Base-by-base conservation (phyloP, 768 basidiomycete species). In the Lactifluus echinatus region DNA sequence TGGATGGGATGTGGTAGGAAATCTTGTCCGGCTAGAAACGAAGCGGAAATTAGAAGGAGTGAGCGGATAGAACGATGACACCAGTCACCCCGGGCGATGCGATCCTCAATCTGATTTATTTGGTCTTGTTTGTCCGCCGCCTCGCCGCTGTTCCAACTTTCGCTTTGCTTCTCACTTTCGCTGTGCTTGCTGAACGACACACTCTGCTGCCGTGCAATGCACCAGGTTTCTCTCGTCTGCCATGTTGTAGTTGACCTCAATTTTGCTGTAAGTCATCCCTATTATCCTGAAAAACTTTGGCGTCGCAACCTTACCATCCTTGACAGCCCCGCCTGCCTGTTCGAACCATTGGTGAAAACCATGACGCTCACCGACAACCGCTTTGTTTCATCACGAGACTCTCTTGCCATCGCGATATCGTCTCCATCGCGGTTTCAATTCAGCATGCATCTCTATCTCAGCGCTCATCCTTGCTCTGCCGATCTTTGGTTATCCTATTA, bases 291-390 rank as follows among this genome's bases (percentile, higher is more conserved):
- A 39, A 17, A 29, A 19, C 23, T 5, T 11, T 51, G 12, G 6
- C 37, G 17, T 17, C 29, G 11, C 7, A 1, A 15, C 23, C 45
- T 53, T 48, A 50, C 45, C 51, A 15, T 47, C 24, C 12, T 37
- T 21, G 17, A 49, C 47, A 29, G 57, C 52, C 53, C 52, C 19
- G 33, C 57, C 54, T 43, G 52, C 48, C 19, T 34, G 53, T 59
- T 55, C 57, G 57, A 55, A 59, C 54, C 53, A 54, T 44, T 59
- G 57, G 57, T 59, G 40, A 53, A 55, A 50, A 49, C 58, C 58
- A 59, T 59, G 58, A 59, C 58, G 53, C 31, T 59, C 53, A 36
- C 8, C 23, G 33, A 44, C 58, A 42, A 59, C 21, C 34, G 48
- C 58, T 55, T 55, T 50, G 2, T 45, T 42, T 54, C 43, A 26